Base-by-base conservation (phyloP, 2,329 filamentous ascomycete species). In the Sporothrix curviconia region DNA sequence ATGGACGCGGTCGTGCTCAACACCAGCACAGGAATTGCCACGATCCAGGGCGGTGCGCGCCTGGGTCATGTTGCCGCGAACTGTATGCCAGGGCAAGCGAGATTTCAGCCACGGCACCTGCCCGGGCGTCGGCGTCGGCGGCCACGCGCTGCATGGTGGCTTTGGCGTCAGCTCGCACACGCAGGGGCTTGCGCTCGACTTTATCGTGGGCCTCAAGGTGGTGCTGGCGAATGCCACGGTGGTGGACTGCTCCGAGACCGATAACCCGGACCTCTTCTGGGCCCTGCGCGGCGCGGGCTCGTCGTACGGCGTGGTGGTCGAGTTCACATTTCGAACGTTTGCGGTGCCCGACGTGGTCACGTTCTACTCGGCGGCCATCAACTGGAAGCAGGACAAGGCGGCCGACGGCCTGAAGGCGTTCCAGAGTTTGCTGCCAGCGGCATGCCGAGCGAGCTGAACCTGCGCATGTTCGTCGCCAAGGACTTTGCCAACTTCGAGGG, bases 21-120 rank as follows among this genome's bases (percentile, higher is more conserved):
- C 56, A 62, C 67, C 7, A 62, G 59, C 7, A 76, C 71, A 3
- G 67, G 69, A 1, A 69, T 76, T 52, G 77, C 72, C 0, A 72
- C 68, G 19, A 70, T 79, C 15, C 73, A 79, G 54, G 75, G 74
- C 14, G 80, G 80, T 17, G 73, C 78, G 1, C 69, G 78, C 9
- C 67, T 83, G 3, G 80, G 79, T 0, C 73, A 77, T 50, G 69
- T 78, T 6, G 74, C 73, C 0, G 65, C 60, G 69, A 74, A 59
- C 64, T 78, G 4, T 72, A 69, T 44, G 63, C 65, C 69, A 75
- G 54, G 71, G 70, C 0, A 64, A 59, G 62, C 74, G 66, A 11
- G 77, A 73, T 1, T 67, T 81, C 3, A 69, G 74, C 25, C 78
- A 81, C 50, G 78, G 78, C 14, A 78, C 77, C 1, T 81, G 78